Evolutionary conservation across 805 yeast species (phyloP).

Genomic region (Schwanniomyces sp.): DNA sequence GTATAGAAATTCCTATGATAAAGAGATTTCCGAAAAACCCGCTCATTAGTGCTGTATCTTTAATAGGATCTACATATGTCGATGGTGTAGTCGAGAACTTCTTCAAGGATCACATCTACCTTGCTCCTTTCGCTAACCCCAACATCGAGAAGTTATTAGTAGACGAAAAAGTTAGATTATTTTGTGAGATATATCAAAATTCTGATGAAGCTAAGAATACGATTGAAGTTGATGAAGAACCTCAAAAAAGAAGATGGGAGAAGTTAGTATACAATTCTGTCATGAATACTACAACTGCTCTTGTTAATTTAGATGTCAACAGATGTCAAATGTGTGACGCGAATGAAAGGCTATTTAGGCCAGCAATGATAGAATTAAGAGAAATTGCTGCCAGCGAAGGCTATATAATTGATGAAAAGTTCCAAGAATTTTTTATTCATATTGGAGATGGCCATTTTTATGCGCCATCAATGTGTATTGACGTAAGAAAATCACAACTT

Average conservation of each 20-base stretch:
- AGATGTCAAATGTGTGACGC: slow-evolving; percentile 36
- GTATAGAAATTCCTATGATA: slow-evolving; percentile 33
- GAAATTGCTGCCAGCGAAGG: slow-evolving; percentile 72
- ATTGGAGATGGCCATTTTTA: slow-evolving; percentile 46
- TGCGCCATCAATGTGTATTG: slow-evolving; percentile 43
- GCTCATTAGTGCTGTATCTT: slow-evolving; percentile 35
- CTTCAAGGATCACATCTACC: slow-evolving; percentile 18
- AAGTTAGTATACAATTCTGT: slow-evolving; percentile 38
- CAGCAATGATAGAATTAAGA: slow-evolving; percentile 68
- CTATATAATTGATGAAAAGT: slow-evolving; percentile 30
- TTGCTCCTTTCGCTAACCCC: slow-evolving; percentile 20
- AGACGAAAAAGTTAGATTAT: slow-evolving; percentile 16
- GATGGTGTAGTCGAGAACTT: slow-evolving; percentile 18
- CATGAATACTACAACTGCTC: slow-evolving; percentile 34
- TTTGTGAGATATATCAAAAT: slow-evolving; percentile 28
- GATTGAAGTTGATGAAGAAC: slow-evolving; percentile 27
- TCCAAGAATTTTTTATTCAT: slow-evolving; percentile 51
- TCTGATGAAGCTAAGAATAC: slow-evolving; percentile 21
- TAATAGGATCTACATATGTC: slow-evolving; percentile 34
- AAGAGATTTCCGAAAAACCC: slow-evolving; percentile 31
- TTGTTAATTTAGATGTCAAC: slow-evolving; percentile 32
- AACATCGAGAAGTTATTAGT: slow-evolving; percentile 8
- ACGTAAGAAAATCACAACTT: slow-evolving; percentile 34
- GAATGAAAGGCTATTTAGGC: slow-evolving; percentile 34
- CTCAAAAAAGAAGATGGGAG: slow-evolving; percentile 36